Evolutionary conservation across 768 basidiomycete species (phyloP).

Genomic region (Suillus ampliporus): DNA sequence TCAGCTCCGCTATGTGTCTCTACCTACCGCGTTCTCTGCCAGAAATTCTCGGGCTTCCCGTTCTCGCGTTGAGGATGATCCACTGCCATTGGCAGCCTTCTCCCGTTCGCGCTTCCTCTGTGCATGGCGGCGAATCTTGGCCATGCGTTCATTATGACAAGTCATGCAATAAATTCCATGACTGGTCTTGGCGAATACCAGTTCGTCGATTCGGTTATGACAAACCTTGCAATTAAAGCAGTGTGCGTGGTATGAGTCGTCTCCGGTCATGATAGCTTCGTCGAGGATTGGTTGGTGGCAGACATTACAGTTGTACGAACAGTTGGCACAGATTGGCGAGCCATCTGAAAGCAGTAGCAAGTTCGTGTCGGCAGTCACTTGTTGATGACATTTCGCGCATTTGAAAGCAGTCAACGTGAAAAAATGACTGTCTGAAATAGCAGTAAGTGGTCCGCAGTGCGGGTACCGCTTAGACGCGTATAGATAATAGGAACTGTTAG

Average conservation of each 20-base stretch:
- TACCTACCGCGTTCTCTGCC: conserved; percentile 50
- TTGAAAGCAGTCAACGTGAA: conserved; percentile 96
- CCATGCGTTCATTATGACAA: conserved; percentile 97
- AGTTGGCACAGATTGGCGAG: conserved; percentile 93
- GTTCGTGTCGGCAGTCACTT: conserved; percentile 96
- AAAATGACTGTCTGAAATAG: conserved; percentile 79
- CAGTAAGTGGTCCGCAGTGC: conserved; percentile 17
- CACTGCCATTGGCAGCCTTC: conserved; percentile 38
- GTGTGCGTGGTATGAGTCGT: conserved; percentile 97
- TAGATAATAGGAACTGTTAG: conserved; percentile 22
- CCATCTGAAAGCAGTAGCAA: conserved; percentile 96
- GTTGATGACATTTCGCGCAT: conserved; percentile 92
- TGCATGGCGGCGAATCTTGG: conserved; percentile 86
- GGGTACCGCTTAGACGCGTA: background rate
- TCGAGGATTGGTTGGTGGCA: conserved; percentile 95
- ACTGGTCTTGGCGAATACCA: conserved; percentile 97
- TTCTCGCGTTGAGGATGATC: conserved; percentile 32
- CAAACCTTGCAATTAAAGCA: conserved; percentile 99
- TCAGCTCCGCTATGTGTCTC: background rate
- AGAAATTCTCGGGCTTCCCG: conserved; percentile 33
- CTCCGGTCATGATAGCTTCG: conserved; percentile 99
- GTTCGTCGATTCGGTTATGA: conserved; percentile 92
- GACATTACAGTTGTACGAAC: conserved; percentile 95
- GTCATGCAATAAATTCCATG: conserved; percentile 99
- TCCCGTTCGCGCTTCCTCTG: conserved; percentile 79